Evolutionary conservation across 805 yeast genomes (phyloP), one percentile per base, ranked within the genome.

Genomic region (Nematodospora valgi): DNA sequence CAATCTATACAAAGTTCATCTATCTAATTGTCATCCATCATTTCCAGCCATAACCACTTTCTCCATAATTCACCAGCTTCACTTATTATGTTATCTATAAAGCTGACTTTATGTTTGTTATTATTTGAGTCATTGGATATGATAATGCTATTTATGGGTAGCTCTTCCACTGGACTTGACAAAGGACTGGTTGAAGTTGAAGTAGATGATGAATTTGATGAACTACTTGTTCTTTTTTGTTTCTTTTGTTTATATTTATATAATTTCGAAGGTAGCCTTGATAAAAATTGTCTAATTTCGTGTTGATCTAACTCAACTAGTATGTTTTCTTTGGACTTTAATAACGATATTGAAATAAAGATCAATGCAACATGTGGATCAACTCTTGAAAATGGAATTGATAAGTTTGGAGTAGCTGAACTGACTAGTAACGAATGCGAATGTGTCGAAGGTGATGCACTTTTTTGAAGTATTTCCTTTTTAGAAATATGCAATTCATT

Each of bases 11-110:
- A 22, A 22, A 22, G 24, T 11, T 22, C 24, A 22, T 11, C 14
- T 13, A n/a, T 24, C 27, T 33, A 49, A 39, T 47, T 50, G 27
- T 58, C 61, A 28, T 61, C 67, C 28, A 52, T 47, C 60, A 61
- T 56, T 40, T 66, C 72, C 44, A 55, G 45, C 68, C 68, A 85
- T 25, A 84, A 61, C 86, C 91, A 85, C 48, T 79, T 82, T 44
- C 96, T 68, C 95, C 95, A 86, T 27, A 84, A 66, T 50, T 86
- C 95, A 21, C 95, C 95, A 2, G 94, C 89, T 54, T 82, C 89
- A 37, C 66, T 62, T 27, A 86, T 70, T 19, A 86, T 70, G 44
- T 80, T 82, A 50, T 84, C 88, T 54, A 86, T 82, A 45, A 83
- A 86, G 43, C 72, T 74, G 26, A 69, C 62, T 37, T 64, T 66